phyloP scores from a whole-genome alignment of 2,329 filamentous ascomycete species.

The Ascochyta rabiei region DNA sequence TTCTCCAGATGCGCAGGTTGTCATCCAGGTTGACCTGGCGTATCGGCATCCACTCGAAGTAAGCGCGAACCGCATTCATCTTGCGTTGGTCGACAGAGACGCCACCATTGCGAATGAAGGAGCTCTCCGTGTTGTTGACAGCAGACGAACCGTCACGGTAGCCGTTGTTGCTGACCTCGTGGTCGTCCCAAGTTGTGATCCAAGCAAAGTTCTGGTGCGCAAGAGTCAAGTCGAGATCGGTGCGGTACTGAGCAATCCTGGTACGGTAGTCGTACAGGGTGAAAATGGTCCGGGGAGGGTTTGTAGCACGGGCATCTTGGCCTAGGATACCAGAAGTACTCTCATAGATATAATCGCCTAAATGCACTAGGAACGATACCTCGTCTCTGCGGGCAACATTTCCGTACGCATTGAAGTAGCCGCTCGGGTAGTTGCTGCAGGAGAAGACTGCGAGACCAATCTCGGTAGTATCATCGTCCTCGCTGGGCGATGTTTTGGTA shows the following conservation, averaged over 20 bases:
- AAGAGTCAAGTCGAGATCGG: slow-evolving; percentile 48
- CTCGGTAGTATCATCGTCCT: slow-evolving; percentile 61
- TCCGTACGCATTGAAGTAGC: slow-evolving; percentile 59
- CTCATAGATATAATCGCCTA: slow-evolving; percentile 55
- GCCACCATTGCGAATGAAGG: slow-evolving; percentile 48
- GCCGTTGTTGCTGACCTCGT: slow-evolving; percentile 51
- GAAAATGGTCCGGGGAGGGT: slow-evolving; percentile 32
- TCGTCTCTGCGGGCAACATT: slow-evolving; percentile 48
- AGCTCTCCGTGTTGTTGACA: slow-evolving; percentile 53
- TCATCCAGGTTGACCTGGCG: slow-evolving; percentile 54
- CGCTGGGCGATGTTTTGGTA: slow-evolving; percentile 71
- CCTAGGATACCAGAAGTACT: slow-evolving; percentile 7
- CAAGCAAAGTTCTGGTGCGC: slow-evolving; percentile 51
- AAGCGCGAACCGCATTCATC: slow-evolving; percentile 55
- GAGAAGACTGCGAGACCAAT: slow-evolving; percentile 73
- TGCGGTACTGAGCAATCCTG: slow-evolving; percentile 50
- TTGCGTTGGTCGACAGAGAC: slow-evolving; percentile 53
- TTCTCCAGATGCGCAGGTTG: slow-evolving; percentile 48
- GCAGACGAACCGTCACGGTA: slow-evolving; percentile 49
- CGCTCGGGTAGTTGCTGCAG: slow-evolving; percentile 62
- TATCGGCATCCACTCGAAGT: slow-evolving; percentile 55
- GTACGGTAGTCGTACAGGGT: slow-evolving; percentile 54
- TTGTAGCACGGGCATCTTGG: slow-evolving; percentile 13
- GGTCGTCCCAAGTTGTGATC: slow-evolving; percentile 56
- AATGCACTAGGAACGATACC: slow-evolving; percentile 50